Conservation (phyloP, 140 eudicot genomes). For the Anethum foeniculum region DNA sequence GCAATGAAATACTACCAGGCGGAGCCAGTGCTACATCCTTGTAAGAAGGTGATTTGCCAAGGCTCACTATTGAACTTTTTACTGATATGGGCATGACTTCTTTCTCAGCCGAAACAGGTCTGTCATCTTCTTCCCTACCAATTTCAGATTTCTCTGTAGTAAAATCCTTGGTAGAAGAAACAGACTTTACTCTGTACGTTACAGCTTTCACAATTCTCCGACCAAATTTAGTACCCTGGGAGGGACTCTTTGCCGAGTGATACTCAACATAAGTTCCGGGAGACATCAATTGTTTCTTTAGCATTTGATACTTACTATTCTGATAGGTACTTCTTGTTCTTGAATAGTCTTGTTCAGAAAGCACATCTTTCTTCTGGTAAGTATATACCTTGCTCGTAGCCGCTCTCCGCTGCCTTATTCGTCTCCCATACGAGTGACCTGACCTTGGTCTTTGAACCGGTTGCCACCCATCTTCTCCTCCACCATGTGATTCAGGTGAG, state of each 20-base stretch:
- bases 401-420: conserved; percentile 59
- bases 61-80: conserved; percentile 69
- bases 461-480: conserved; percentile 98
- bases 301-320: conserved; percentile 48
- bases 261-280: conserved; percentile 67
- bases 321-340: conserved; percentile 48
- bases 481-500: conserved; percentile 41
- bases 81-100: conserved; percentile 41
- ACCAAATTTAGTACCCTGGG: conserved; percentile 63
- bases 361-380: conserved; percentile 69
- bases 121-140: conserved; percentile 42
- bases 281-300: conserved; percentile 56
- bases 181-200: conserved; percentile 84
- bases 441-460: conserved; percentile 88
- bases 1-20: conserved; percentile 71
- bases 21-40: conserved; percentile 99
- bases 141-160: conserved; percentile 28
- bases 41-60: conserved; percentile 94
- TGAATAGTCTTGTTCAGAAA: conserved; percentile 52
- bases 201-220: conserved; percentile 70
- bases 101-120: conserved; percentile 32
- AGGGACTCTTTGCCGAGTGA: conserved; percentile 52
- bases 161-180: conserved; percentile 40
- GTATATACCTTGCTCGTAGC: conserved; percentile 42
- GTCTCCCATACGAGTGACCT: conserved; percentile 59